Percentiles rank a stretch among this genome's conserved stretches.
phyloP scores from a whole-genome alignment of 73 alveolate species.

The Paramecium primaurelia region DNA sequence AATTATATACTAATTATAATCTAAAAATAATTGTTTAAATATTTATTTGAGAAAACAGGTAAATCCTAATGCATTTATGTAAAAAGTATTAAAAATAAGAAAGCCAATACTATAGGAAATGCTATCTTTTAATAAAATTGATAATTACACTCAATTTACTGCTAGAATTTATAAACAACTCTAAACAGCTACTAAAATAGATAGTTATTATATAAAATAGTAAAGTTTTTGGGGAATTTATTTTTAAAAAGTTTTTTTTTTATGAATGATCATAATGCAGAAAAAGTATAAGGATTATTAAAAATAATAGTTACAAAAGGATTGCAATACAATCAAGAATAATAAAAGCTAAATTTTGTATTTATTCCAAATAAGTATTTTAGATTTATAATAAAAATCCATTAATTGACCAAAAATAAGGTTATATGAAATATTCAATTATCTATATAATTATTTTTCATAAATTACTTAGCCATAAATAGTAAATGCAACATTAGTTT shows the following conservation, averaged over 20 bases:
- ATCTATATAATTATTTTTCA: not conserved
- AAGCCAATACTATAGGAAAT: not conserved
- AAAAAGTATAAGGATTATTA: not conserved
- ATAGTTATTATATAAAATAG: not conserved
- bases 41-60: not conserved
- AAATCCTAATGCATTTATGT: not conserved
- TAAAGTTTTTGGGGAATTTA: not conserved
- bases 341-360: not conserved
- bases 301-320: not conserved
- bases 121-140: not conserved
- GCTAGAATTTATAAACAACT: not conserved
- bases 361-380: not conserved
- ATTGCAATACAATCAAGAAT: not conserved
- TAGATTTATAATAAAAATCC: not conserved
- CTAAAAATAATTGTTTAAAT: not conserved
- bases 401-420: not conserved
- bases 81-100: not conserved
- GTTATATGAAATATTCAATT: not conserved
- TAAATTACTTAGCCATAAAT: not conserved
- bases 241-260: not conserved
- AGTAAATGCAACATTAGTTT: not conserved
- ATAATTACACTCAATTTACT: not conserved
- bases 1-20: not conserved
- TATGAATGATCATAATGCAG: not conserved
- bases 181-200: not conserved